Evolutionary conservation across 257 asterid species (phyloP), one percentile per base, ranked within the genome.

Genomic region (Dorcoceras hygrometricum): DNA sequence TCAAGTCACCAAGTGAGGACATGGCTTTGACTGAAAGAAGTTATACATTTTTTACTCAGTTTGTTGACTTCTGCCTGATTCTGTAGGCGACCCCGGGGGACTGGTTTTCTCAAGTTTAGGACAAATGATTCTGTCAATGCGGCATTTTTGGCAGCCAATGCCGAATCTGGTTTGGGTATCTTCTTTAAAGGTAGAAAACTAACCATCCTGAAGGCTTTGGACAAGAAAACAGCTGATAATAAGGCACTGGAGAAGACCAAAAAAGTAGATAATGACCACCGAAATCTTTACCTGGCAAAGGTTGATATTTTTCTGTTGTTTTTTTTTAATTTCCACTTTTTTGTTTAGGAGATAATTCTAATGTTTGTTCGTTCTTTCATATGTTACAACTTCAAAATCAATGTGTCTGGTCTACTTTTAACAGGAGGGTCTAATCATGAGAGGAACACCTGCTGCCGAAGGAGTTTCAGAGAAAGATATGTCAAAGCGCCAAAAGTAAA

Each of bases 21-120:
- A 5, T 51, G 2, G 62, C 46, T 57, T 23, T 69, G 34, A 57
- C 54, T 50, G 50, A 22, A 55, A 43, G 43, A 20, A 46, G 51
- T 58, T 73, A 10, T 22, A 46, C 60, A 57, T 67, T 62, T 43
- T 57, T 55, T 69, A 50, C 22, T 55, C 46, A 66, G 34, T 12
- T 1, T 56, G 10, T 16, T 62, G 67, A 46, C 48, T 66, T 70
- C 62, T 63, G 62, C 69, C 67, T 58, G 34, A 68, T 62, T 74
- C 68, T 77, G 71, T 76, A 94, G 97, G 82, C 86, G 97, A 68
- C 99, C 99, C 32, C 86, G 87, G 69, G 97, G 99, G 76, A 90
- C 99, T 57, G 99, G 97, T 67, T 94, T 94, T 80, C 95, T 94
- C 78, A 94, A 94, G 86, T 94, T 88, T 67, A 85, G 76, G 59